phyloP scores from a whole-genome alignment of 2,329 filamentous ascomycete species.

The Colletotrichum lindemuthianum region DNA sequence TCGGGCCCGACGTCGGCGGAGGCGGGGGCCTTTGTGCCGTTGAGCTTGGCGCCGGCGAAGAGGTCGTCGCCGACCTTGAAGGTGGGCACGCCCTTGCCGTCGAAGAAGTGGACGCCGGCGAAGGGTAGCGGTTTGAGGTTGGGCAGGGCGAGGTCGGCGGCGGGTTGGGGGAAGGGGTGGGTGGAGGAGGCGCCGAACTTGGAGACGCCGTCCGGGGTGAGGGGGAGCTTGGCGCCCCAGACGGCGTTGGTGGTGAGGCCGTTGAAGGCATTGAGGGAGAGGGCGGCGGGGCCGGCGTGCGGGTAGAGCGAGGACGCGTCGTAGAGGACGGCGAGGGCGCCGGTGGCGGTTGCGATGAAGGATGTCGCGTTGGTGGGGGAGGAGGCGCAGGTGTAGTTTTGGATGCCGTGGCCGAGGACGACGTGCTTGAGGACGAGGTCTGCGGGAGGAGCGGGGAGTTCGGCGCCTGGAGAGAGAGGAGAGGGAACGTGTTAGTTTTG shows the following conservation, averaged over 20 bases:
- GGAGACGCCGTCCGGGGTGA: conserved; percentile 54
- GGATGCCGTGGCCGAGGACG: conserved; percentile 71
- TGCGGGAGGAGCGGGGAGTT: conserved; percentile 56
- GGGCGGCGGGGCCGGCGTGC: conserved; percentile 48
- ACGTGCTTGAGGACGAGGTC: conserved; percentile 61
- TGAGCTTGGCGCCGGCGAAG: conserved; percentile 60
- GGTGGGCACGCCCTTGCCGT: conserved; percentile 60
- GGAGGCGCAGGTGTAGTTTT: conserved; percentile 72
- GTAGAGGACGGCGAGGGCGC: conserved; percentile 70
- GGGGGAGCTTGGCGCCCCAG: conserved; percentile 54
- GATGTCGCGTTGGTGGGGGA: conserved; percentile 38
- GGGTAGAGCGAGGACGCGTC: conserved; percentile 65
- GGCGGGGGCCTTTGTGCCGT: conserved; percentile 61
- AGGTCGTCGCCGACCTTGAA: conserved; percentile 64
- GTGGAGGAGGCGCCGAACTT: conserved; percentile 54
- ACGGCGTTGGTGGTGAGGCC: conserved; percentile 53
- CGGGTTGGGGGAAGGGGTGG: conserved; percentile 55
- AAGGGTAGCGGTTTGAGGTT: conserved; percentile 50
- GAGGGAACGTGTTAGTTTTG: conserved; percentile 33
- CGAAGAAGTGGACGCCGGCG: conserved; percentile 76
- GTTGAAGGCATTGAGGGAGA: conserved; percentile 51
- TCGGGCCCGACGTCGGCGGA: conserved; percentile 57
- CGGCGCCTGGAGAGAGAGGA: conserved; percentile 43
- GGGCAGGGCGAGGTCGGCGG: conserved; percentile 50
- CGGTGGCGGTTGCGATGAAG: conserved; percentile 51